phyloP scores from a whole-genome alignment of 73 alveolate species.

The Paramecium biaurelia region DNA sequence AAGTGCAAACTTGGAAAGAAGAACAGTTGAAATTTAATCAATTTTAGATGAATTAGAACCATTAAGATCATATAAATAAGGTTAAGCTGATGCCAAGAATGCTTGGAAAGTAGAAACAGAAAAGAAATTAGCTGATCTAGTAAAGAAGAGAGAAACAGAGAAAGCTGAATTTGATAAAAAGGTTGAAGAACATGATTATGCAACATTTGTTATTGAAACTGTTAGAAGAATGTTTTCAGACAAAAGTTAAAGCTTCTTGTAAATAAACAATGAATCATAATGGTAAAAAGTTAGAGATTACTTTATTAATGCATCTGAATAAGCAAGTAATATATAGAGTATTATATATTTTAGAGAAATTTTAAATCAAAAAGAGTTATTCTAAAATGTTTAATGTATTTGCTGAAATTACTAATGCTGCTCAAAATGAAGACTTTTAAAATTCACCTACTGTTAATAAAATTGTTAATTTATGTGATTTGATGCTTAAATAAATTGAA shows the following conservation, averaged over 20 bases:
- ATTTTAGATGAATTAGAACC: constrained; percentile 52
- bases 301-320: constrained; percentile 30
- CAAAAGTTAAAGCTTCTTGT: not conserved
- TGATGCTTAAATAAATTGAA: constrained; percentile 15
- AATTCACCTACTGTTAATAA: constrained; percentile 12
- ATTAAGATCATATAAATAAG: constrained; percentile 28
- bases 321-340: not conserved
- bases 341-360: not conserved
- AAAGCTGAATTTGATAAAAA: constrained; percentile 38
- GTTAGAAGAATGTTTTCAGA: constrained; percentile 44
- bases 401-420: constrained; percentile 24
- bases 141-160: not conserved
- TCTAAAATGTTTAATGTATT: not conserved
- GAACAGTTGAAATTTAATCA: constrained; percentile 54
- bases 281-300: constrained; percentile 31
- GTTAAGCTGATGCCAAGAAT: not conserved
- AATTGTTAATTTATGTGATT: constrained; percentile 36
- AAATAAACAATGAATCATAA: not conserved
- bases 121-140: not conserved
- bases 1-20: constrained; percentile 39
- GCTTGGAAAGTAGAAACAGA: constrained; percentile 23
- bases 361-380: constrained; percentile 33
- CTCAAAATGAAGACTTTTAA: constrained; percentile 14
- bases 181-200: constrained; percentile 30
- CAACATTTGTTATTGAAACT: constrained; percentile 40